phyloP scores from a whole-genome alignment of 2,329 filamentous ascomycete genomes.

The Alternaria triticimaculans region DNA sequence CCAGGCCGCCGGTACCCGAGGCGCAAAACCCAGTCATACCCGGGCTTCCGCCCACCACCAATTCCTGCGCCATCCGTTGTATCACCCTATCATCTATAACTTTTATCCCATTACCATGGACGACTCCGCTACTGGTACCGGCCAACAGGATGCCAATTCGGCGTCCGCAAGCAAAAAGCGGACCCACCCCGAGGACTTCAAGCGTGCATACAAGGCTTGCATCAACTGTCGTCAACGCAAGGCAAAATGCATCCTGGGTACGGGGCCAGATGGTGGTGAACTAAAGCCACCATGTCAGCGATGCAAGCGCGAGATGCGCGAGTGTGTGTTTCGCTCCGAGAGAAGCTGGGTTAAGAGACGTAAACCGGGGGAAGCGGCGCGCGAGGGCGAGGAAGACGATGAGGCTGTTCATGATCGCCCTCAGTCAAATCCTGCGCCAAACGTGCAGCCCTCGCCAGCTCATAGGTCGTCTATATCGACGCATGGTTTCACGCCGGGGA shows the following conservation, averaged over 20 bases:
- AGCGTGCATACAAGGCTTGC: conserved; percentile 63
- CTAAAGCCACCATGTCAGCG: conserved; percentile 55
- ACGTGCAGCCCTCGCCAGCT: conserved; percentile 24
- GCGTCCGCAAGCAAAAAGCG: conserved; percentile 36
- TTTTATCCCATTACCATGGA: conserved; percentile 19
- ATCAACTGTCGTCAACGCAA: conserved; percentile 61
- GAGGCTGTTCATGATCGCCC: conserved; percentile 11
- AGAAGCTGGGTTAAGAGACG: conserved; percentile 49
- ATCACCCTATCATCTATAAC: conserved; percentile 25
- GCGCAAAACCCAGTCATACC: conserved; percentile 28
- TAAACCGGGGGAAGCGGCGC: conserved; percentile 38
- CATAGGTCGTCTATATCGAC: conserved; percentile 35
- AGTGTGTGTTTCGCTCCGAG: conserved; percentile 55
- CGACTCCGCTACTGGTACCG: conserved; percentile 20
- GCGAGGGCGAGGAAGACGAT: conserved; percentile 31
- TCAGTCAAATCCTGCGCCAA: conserved; percentile 13
- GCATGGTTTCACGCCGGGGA: conserved; percentile 31
- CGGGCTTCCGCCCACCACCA: background rate
- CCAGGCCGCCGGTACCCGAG: conserved; percentile 25
- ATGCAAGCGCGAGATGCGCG: conserved; percentile 59
- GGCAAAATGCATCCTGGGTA: conserved; percentile 59
- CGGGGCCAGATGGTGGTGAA: conserved; percentile 51
- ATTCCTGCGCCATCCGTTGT: conserved; percentile 39
- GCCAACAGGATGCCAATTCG: conserved; percentile 24
- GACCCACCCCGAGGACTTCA: conserved; percentile 53